Evolutionary conservation across 2,329 filamentous ascomycete genomes (phyloP).

Genomic region (Diplodia sapinea): DNA sequence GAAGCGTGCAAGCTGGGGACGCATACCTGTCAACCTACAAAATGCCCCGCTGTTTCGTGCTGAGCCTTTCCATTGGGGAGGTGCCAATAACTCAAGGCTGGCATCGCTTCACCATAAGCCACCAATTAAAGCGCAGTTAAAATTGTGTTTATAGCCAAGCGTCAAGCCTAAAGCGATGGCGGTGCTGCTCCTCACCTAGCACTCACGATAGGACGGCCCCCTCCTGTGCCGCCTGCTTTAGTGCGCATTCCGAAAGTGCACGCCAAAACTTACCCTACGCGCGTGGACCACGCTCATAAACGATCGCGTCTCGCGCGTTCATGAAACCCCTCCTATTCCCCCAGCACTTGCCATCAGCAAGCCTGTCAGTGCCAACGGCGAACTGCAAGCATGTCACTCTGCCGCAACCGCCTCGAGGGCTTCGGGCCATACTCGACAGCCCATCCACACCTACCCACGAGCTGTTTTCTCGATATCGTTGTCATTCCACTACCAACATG

Average conservation of each 20-base stretch:
- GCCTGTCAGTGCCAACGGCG: neutral
- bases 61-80: neutral
- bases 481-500: conserved; percentile 46
- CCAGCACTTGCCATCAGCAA: neutral
- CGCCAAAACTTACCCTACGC: neutral
- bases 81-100: too few species aligned
- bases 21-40: neutral
- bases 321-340: neutral
- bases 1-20: neutral
- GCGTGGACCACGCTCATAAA: neutral
- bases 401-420: conserved; percentile 42
- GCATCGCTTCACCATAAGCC: neutral
- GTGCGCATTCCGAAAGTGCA: conserved; percentile 11
- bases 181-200: conserved; percentile 3
- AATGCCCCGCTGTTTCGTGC: neutral
- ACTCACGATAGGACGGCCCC: neutral
- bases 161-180: neutral
- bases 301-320: neutral
- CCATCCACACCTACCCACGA: conserved; percentile 44
- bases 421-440: conserved; percentile 44
- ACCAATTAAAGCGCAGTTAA: neutral
- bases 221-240: neutral
- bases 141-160: neutral
- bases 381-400: conserved; percentile 35
- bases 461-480: conserved; percentile 47